Evolutionary conservation across 2,329 filamentous ascomycete species (phyloP).

Genomic region (Paecilomyces dactylethromorphus): DNA sequence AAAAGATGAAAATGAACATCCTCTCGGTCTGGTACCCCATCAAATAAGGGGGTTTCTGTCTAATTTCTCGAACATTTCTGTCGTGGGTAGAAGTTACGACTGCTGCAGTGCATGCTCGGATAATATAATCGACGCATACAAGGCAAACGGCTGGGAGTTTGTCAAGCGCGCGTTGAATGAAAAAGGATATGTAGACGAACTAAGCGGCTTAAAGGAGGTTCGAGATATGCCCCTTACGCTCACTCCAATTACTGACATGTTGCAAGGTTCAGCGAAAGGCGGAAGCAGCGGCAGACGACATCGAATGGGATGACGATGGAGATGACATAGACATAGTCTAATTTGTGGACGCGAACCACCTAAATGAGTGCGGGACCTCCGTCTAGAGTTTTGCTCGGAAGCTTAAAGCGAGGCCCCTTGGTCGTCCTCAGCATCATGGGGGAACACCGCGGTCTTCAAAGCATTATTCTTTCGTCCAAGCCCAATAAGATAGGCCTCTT

Average conservation of each 20-base stretch:
- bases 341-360: constrained; percentile 1
- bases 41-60: constrained; percentile 58
- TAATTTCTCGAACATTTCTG: constrained; percentile 52
- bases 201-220: constrained; percentile 56
- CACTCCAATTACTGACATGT: constrained; percentile 13
- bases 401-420: background rate
- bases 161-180: constrained; percentile 55
- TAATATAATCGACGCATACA: constrained; percentile 47
- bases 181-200: constrained; percentile 56
- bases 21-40: constrained; percentile 52
- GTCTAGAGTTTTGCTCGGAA: background rate
- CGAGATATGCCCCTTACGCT: background rate
- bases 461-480: constrained; percentile 57
- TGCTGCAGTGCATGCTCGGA: constrained; percentile 59
- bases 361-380: background rate
- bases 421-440: constrained; percentile 3
- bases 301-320: constrained; percentile 40
- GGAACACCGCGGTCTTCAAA: constrained; percentile 38
- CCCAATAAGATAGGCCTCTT: constrained; percentile 80
- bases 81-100: constrained; percentile 53
- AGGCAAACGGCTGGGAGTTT: constrained; percentile 53
- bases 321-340: constrained; percentile 31
- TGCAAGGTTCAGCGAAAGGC: constrained; percentile 38
- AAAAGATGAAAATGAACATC: constrained; percentile 35
- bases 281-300: constrained; percentile 37